Base-by-base conservation (phyloP, 202 grass and related monocot genomes). In the Brachypodium distachyon region DNA sequence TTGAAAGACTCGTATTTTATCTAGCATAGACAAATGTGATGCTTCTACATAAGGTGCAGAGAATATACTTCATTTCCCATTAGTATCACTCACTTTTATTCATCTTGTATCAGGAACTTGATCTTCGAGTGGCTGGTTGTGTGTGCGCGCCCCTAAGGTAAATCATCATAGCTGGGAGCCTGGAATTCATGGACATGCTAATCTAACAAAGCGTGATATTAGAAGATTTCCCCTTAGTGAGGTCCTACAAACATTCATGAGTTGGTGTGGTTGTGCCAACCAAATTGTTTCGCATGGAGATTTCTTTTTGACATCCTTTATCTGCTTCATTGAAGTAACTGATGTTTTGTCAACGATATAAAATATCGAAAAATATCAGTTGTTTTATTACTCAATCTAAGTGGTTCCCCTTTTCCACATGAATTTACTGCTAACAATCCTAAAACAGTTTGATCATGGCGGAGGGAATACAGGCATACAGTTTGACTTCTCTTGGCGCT, bases 341-440 rank as follows among this genome's bases (percentile, higher is more conserved):
- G 9, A 22, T 48, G 27, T 10, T 29, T 47, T 56, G 7, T 59
- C 3, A 74, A 40, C 10, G 22, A 72, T 71, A 37, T 17, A 23
- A 8, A 74, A 29, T 43, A 74, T 27, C 12, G 12, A 3, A 12
- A 10, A n/a, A 26, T 23, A 53, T 51, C 31, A 44, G 0, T 56
- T 33, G 7, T 50, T n/a, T 63, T n/a, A n/a, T 2, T 65, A 62
- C 19, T 62, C 33, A 87, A 19, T n/a, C n/a, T 16, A 9, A n/a
- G 26, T 76, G 1, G 78, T 71, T 42, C 12, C 19, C 69, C 46
- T 77, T 73, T 19, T 69, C 37, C 82, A 97, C 91, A 82, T 97
- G 28, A 90, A 94, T n/a, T 78, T 97, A 94, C 77, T 94, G 94
- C 74, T 85, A 85, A n/a, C n/a, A 60, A 90, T 97, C 76, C 46